These are phyloP conservation scores for Botryotinia convoluta DNA, from an alignment of 2,329 filamentous ascomycete species.

Conservation along the genomic window DNA sequence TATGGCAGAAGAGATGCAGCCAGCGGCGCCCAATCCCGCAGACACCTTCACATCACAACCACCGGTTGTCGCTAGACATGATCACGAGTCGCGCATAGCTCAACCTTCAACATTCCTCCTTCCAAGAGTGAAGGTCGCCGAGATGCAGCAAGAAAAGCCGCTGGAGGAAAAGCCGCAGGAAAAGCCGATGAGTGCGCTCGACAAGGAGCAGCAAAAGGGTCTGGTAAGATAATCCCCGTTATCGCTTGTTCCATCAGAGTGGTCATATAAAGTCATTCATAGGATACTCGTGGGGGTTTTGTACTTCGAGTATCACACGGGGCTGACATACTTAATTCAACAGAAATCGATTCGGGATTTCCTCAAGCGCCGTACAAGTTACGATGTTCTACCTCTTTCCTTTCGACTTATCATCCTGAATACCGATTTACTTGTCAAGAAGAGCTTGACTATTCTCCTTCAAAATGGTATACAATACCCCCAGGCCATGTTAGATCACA, in stretches of 20 bases:
- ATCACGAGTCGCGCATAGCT: slow-evolving; percentile 38
- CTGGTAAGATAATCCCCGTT: slow-evolving; percentile 56
- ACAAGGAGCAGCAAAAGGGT: slow-evolving; percentile 75
- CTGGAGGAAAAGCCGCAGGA: slow-evolving; percentile 74
- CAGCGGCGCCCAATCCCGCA: slow-evolving; percentile 32
- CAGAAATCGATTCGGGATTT: slow-evolving; percentile 93
- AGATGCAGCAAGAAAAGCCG: slow-evolving; percentile 46
- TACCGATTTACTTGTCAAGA: slow-evolving; percentile 91
- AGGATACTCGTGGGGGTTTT: slow-evolving; percentile 15
- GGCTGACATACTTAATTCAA: slow-evolving; percentile 32
- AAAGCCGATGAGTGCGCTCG: slow-evolving; percentile 56
- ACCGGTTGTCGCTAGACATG: slow-evolving; percentile 34
- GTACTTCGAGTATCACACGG: slow-evolving; percentile 23
- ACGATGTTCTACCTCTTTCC: slow-evolving; percentile 94
- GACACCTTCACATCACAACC: slow-evolving; percentile 29
- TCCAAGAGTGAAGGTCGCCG: slow-evolving; percentile 26
- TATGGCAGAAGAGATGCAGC: slow-evolving; percentile 36
- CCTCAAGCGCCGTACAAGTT: slow-evolving; percentile 92
- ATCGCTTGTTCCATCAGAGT: slow-evolving; percentile 7
- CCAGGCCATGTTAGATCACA: neutral
- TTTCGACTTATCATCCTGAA: slow-evolving; percentile 96
- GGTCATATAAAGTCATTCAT: slow-evolving; percentile 6
- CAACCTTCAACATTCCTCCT: slow-evolving; percentile 41
- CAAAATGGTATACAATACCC: slow-evolving; percentile 72
- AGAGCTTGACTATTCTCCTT: slow-evolving; percentile 90